These are phyloP conservation scores for Boletellus ananas DNA, from an alignment of 768 basidiomycete genomes.

Conservation along the genomic window DNA sequence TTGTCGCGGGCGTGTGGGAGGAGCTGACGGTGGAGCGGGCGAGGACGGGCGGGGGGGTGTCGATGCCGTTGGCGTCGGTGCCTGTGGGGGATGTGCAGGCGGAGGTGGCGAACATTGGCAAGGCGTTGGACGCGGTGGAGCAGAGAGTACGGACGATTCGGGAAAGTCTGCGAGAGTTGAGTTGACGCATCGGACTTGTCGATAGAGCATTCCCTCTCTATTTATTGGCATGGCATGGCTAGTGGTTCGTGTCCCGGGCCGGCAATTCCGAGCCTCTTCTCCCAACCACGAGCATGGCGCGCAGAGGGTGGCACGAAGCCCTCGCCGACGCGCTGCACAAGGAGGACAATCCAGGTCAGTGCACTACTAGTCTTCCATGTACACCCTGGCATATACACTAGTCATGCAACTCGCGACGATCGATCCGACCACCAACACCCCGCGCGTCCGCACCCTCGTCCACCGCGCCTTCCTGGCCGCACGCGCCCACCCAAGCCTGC, in stretches of 20 bases:
- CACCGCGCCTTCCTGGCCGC: slow-evolving; percentile 57
- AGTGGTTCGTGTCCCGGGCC: background rate
- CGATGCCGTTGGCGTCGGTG: slow-evolving; percentile 15
- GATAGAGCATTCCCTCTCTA: too few relatives aligned
- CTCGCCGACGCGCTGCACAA: slow-evolving; percentile 40
- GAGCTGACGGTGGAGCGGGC: slow-evolving; percentile 53
- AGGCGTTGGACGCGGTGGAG: slow-evolving; percentile 56
- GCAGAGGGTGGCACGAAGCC: slow-evolving; percentile 42
- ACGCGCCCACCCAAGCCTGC: slow-evolving; percentile 40
- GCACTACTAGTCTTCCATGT: too few relatives aligned
- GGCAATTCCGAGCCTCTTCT: background rate
- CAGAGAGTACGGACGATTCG: slow-evolving; percentile 49
- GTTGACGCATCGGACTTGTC: slow-evolving; percentile 9
- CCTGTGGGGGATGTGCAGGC: slow-evolving; percentile 36
- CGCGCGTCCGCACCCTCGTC: slow-evolving; percentile 63
- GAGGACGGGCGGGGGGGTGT: slow-evolving; percentile 12
- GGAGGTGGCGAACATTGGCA: slow-evolving; percentile 47
- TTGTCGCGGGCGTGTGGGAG: slow-evolving; percentile 70
- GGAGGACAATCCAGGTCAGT: slow-evolving; percentile 36
- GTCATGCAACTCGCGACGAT: slow-evolving; percentile 51
- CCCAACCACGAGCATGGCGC: background rate
- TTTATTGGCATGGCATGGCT: too few relatives aligned
- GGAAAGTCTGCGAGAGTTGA: slow-evolving; percentile 37
- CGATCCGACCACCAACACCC: slow-evolving; percentile 28
- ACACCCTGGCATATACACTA: slow-evolving; percentile 18